These are phyloP conservation scores for Eremomyces bilateralis DNA, from an alignment of 495 filamentous ascomycete genomes.

Conservation along the genomic window DNA sequence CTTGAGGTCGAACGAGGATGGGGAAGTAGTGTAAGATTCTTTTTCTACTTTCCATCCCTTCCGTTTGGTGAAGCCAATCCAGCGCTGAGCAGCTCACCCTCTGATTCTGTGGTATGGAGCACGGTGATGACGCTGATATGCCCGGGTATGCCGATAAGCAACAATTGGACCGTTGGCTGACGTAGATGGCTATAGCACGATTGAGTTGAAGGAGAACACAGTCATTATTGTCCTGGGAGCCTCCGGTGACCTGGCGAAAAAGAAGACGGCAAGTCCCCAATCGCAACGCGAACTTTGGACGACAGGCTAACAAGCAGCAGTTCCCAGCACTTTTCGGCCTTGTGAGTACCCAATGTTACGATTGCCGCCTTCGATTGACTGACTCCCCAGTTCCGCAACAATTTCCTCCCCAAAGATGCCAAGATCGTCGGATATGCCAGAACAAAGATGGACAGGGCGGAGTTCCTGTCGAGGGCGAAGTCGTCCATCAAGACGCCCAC, in stretches of 20 bases:
- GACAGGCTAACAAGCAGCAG: conserved; percentile 26
- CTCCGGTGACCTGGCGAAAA: conserved; percentile 94
- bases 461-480: conserved; percentile 81
- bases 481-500: conserved; percentile 98
- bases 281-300: neutral
- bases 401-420: conserved; percentile 93
- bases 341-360: conserved; percentile 22
- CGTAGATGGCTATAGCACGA: conserved; percentile 26
- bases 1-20: too few relatives aligned
- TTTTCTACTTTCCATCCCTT: conserved; percentile 17
- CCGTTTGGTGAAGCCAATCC: neutral
- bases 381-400: conserved; percentile 67
- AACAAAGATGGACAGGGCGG: conserved; percentile 96
- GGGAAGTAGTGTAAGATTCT: too few relatives aligned
- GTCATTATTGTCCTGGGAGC: conserved; percentile 93
- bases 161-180: neutral
- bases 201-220: conserved; percentile 97
- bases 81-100: neutral
- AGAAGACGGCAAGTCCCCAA: conserved; percentile 81
- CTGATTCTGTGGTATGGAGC: too few relatives aligned
- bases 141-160: too few relatives aligned
- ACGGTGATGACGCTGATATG: too few relatives aligned
- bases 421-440: conserved; percentile 97
- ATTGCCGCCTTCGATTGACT: conserved; percentile 2
- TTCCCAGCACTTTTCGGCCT: conserved; percentile 97